A percentile compares a stretch with the other conserved stretches of the same genome.
These are phyloP conservation scores for Schwanniomyces pseudopolymorphus DNA, from an alignment of 805 yeast species.

Conservation along the genomic window DNA sequence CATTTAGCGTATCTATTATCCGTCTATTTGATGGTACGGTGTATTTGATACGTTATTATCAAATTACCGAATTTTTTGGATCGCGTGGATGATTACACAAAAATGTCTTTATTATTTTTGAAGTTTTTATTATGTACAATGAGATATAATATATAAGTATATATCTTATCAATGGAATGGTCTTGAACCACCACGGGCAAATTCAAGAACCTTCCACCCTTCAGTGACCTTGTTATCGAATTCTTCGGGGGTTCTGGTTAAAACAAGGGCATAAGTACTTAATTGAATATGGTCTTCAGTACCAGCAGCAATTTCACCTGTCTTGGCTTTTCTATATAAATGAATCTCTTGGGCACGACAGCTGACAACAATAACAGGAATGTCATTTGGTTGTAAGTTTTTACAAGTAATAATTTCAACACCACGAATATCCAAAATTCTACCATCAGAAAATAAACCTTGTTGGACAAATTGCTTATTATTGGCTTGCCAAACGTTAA, in stretches of 20 bases:
- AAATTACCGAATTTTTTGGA: background rate
- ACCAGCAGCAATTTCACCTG: constrained; percentile 95
- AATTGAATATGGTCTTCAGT: constrained; percentile 88
- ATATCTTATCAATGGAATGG: constrained; percentile 51
- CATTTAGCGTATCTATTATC: constrained; percentile 19
- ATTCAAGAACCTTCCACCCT: constrained; percentile 96
- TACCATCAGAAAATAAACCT: constrained; percentile 87
- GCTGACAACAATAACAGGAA: constrained; percentile 89
- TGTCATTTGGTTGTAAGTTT: constrained; percentile 83
- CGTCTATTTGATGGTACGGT: background rate
- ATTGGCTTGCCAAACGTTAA: constrained; percentile 88
- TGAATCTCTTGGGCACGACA: constrained; percentile 97
- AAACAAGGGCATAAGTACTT: constrained; percentile 94
- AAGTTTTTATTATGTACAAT: background rate
- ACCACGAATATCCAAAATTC: constrained; percentile 90
- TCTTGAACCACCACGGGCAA: constrained; percentile 91
- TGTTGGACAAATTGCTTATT: constrained; percentile 91
- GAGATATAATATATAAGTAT: background rate
- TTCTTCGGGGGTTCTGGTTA: constrained; percentile 90
- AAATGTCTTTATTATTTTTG: background rate
- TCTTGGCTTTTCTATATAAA: constrained; percentile 81
- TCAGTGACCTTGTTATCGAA: constrained; percentile 87
- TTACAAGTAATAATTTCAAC: constrained; percentile 89
- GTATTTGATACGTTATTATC: background rate
- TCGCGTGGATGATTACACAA: constrained; percentile 1